Evolutionary conservation across 2,329 filamentous ascomycete genomes (phyloP).

Genomic region (Colletotrichum godetiae): DNA sequence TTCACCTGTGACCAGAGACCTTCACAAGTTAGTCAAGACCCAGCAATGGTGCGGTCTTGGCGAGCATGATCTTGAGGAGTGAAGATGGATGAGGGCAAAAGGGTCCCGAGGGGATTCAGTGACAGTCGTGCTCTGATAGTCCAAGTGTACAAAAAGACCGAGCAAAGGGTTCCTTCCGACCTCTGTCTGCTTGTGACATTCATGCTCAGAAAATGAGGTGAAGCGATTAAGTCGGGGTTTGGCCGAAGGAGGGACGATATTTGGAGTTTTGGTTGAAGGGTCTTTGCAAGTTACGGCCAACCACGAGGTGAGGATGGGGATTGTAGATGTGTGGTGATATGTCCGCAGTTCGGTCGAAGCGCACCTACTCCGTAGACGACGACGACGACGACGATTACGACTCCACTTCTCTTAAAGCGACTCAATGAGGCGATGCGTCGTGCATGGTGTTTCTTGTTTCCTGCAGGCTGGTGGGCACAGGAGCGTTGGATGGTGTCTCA

Average conservation of each 20-base stretch:
- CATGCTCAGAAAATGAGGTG: slow-evolving; percentile 19
- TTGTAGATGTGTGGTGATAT: background rate
- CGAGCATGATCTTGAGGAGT: background rate
- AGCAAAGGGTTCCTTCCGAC: background rate
- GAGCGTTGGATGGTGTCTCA: background rate
- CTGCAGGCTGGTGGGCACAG: background rate
- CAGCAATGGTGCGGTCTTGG: background rate
- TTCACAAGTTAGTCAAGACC: background rate
- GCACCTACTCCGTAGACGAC: background rate
- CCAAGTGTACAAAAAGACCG: slow-evolving; percentile 2
- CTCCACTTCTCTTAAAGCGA: background rate
- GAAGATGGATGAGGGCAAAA: background rate
- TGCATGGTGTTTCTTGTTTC: slow-evolving; percentile 26
- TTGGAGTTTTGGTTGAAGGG: background rate
- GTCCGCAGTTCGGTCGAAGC: background rate
- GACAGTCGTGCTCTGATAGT: background rate
- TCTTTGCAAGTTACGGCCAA: background rate
- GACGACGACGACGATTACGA: background rate
- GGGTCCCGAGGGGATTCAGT: background rate
- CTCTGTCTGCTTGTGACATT: background rate
- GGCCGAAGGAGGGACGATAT: slow-evolving; percentile 22
- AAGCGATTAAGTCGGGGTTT: slow-evolving; percentile 5
- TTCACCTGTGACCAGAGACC: background rate
- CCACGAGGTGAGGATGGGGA: background rate
- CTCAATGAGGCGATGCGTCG: background rate